Evolutionary conservation across 2,329 filamentous ascomycete species (phyloP), one percentile per base, ranked within the genome.

Genomic region (Rasamsonia emersonii): DNA sequence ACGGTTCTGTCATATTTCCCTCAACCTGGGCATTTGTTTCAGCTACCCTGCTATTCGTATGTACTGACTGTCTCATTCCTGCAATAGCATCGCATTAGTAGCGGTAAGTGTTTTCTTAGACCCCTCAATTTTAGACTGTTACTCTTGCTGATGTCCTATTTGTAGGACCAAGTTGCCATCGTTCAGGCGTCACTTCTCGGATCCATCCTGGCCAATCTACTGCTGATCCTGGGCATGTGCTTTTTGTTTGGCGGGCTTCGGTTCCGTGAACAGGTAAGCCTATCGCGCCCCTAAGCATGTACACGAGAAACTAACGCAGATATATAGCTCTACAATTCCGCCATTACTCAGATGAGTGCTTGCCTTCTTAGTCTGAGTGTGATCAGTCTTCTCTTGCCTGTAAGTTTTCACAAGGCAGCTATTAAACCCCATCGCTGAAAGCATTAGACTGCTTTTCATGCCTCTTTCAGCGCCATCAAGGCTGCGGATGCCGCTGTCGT

Each of bases 271-370:
- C 86, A 93, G 66, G 76, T 77, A 49, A 40, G 63, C 46, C 15
- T 32, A 13, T 10, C 9, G 7, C n/a, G n/a, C 25, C 11, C 17
- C 15, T 24, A 14, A 9, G n/a, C 24, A 27, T n/a, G 4, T 15
- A 11, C 11, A 9, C 4, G 15, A 5, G 4, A 14, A 18, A 9
- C 14, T 29, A 18, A 28, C 9, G 13, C 23, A 19, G 20, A 26
- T 24, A 8, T 35, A 14, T 33, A 82, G 75, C 77, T 93, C 39
- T 93, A 93, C 64, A 93, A 93, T 61, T 86, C 77, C 59, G 91
- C 83, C 17, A 82, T 93, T 36, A 93, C 85, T 1, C 84, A 93
- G 56, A 93, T 93, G 83, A 93, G 85, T 53, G 86, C 86, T 33
- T 91, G 84, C 60, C 68, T 93, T 46, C 71, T 93, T 46, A 88